Evolutionary conservation across 106 monocot species (phyloP), one percentile per base, ranked within the genome.

Genomic region (Apostasia ramifera): DNA sequence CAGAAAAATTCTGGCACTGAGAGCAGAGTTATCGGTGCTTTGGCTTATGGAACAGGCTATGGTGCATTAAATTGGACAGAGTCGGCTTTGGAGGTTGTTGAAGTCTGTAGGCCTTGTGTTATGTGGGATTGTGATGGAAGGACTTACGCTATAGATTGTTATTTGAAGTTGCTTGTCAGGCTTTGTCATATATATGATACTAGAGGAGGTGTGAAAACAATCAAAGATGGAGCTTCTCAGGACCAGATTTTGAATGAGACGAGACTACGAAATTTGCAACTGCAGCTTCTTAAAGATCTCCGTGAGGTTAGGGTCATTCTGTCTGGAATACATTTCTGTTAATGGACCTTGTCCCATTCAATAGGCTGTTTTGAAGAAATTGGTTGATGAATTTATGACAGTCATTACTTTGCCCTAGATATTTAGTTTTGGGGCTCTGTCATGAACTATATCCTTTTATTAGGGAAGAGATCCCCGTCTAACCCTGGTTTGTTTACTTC

Each of bases 161-260:
- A 97, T 68, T 73, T 97, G 55, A 97, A 97, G 79, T 89, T 97
- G 80, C 89, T 97, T 43, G 97, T 97, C 6, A 87, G 97, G 74
- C 92, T 97, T 71, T 97, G 97, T 57, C 97, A 90, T 74, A 92
- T 97, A 55, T 97, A 97, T 80, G 97, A 97, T 71, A 97, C 97
- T 11, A 92, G 89, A 77, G 97, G 97, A 72, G 97, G 97, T 77
- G 92, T 97, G 11, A 97, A 97, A 77, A 92, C 77, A 11, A 75
- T 97, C 39, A 97, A 92, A 68, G 77, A 79, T 70, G 97, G 97
- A 51, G 92, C 97, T 72, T 92, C 92, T 58, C 97, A 89, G 66
- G 92, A 97, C 71, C 97, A 97, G 71, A 97, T 97, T 76, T 65
- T 97, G 74, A 92, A 97, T 77, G 97, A 97, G 79, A 97, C 97